A percentile compares a stretch with the other conserved stretches of the same genome.
Conservation (phyloP, 805 yeast genomes). For the Saturnispora serradocipensis region DNA sequence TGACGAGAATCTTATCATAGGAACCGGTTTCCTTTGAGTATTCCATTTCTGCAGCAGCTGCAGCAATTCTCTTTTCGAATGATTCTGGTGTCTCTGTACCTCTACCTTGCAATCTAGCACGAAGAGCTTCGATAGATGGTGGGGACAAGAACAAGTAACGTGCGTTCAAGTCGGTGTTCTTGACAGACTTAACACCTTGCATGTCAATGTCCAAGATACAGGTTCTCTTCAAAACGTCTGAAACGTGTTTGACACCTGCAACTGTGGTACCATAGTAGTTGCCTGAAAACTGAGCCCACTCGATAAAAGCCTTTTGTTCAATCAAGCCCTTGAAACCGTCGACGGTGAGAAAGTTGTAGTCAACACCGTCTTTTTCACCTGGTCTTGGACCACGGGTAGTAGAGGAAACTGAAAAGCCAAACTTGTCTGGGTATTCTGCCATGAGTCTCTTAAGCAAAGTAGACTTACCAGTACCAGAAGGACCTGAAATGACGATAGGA, state of each 20-base stretch:
- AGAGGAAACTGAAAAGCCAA: constrained; percentile 91
- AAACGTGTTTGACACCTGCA: constrained; percentile 71
- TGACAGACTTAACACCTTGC: constrained; percentile 96
- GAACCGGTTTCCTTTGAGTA: constrained; percentile 77
- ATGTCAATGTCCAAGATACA: constrained; percentile 96
- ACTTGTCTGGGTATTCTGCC: constrained; percentile 79
- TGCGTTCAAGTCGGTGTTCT: constrained; percentile 73
- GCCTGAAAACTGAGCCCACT: constrained; percentile 97
- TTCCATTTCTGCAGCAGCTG: constrained; percentile 84
- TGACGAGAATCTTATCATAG: constrained; percentile 81
- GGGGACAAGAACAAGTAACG: constrained; percentile 85
- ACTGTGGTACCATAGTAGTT: constrained; percentile 94
- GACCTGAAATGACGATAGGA: constrained; percentile 95
- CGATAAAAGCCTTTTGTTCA: constrained; percentile 70
- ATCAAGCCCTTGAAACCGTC: constrained; percentile 74
- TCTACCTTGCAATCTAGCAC: constrained; percentile 69
- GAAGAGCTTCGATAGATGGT: constrained; percentile 76
- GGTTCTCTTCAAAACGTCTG: constrained; percentile 50
- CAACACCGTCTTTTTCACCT: constrained; percentile 84
- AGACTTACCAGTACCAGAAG: constrained; percentile 94
- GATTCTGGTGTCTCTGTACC: constrained; percentile 94
- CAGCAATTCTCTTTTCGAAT: constrained; percentile 70
- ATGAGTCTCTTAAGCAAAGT: constrained; percentile 83
- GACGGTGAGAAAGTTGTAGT: constrained; percentile 79
- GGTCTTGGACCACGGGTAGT: constrained; percentile 88